Evolutionary conservation across 768 basidiomycete genomes (phyloP).

Genomic region (Leccinum imitatum): DNA sequence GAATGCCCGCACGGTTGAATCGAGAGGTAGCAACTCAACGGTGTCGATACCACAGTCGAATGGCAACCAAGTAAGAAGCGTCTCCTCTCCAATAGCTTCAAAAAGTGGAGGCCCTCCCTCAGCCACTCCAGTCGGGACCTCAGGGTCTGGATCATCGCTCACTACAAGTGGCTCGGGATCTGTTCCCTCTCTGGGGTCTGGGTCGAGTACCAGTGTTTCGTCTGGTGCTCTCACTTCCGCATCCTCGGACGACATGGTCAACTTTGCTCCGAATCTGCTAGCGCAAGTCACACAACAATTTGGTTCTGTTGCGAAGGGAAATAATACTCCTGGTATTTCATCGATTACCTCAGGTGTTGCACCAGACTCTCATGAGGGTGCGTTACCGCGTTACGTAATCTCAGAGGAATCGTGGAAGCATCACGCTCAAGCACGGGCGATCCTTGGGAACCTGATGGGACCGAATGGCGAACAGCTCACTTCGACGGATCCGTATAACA

Average conservation of each 20-base stretch:
- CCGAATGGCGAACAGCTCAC: constrained; percentile 86
- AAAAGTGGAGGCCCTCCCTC: constrained; percentile 24
- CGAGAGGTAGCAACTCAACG: constrained; percentile 41
- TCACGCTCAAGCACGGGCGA: constrained; percentile 78
- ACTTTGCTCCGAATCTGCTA: constrained; percentile 44
- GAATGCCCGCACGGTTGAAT: constrained; percentile 24
- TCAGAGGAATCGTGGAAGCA: constrained; percentile 84
- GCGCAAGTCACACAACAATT: constrained; percentile 52
- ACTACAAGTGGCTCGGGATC: constrained; percentile 48
- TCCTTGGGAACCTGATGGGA: constrained; percentile 79
- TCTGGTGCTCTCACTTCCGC: constrained; percentile 50
- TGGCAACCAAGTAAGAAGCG: constrained; percentile 54
- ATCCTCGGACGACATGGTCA: constrained; percentile 54
- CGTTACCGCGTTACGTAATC: constrained; percentile 53
- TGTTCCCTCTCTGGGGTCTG: constrained; percentile 50
- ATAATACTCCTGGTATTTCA: constrained; percentile 25
- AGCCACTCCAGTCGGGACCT: constrained; percentile 36
- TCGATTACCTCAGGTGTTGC: constrained; percentile 36
- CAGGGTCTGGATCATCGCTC: constrained; percentile 48
- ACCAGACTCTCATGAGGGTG: constrained; percentile 43
- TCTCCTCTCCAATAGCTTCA: constrained; percentile 65
- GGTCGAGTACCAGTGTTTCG: constrained; percentile 44
- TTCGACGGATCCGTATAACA: constrained; percentile 93
- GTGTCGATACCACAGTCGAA: constrained; percentile 50
- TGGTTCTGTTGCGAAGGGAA: constrained; percentile 34